Base-by-base conservation (phyloP, 805 yeast genomes). In the Myxozyma monticola region DNA sequence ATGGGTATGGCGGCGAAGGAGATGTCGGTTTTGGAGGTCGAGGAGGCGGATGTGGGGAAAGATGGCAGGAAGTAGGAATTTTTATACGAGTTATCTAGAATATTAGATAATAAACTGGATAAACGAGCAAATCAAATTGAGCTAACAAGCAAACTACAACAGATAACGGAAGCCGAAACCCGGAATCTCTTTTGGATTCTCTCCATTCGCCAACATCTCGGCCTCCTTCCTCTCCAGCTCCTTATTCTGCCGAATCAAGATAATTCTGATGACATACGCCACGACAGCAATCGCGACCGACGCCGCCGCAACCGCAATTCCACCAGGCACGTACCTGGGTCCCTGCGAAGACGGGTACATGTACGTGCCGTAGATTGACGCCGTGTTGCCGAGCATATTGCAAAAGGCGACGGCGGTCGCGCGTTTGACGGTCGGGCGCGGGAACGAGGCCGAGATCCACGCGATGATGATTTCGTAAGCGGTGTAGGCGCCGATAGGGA, bases 321-420 rank as follows among this genome's bases (percentile, higher is more conserved):
- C 55, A 3, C 56, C 57, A n/a, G 45, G 39, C 12, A 50, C 36
- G 24, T 51, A 53, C 4, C 51, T 37, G 7, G 57, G 57, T 6
- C 49, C 43, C 6, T 33, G 51, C 10, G 55, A 34, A 20, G 45
- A 37, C 10, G 56, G 56, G 20, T 42, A 49, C 30, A 49, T 15
- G 25, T 49, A 49, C 20, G 53, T 22, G 17, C 50, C 50, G 26
- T 49, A 49, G 21, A 52, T 40, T 14, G 43, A 34, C 17, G 50
- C 57, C 15, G 47, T 20, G 37, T 52, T 52, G 26, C 43, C 47
- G 10, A 50, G 26, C 50, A 49, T 45, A 25, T 52, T 52, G 25
- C 45, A 38, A 18, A 52, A 37, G 6, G 54, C 57, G 17, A 52
- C 38, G 14, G 31, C 46, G 7, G 48, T 45, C 3, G 57, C 34